Evolutionary conservation across 345 rosid species (phyloP).

Genomic region (Citrus cavaleriei): DNA sequence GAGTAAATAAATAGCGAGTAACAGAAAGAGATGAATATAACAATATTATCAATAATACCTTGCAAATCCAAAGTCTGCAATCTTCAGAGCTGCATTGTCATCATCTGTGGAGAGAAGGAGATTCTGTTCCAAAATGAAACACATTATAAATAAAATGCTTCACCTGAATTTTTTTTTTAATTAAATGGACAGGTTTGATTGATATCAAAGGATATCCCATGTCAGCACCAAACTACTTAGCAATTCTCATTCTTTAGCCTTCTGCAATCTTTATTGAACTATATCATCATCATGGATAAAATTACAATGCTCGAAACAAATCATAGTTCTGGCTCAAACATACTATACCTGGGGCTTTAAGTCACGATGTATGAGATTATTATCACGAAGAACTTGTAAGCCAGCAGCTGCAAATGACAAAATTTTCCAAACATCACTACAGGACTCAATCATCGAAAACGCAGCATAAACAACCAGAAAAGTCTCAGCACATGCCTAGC

Average conservation of each 20-base stretch:
- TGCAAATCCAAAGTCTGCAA: conserved; percentile 99
- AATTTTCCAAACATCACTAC: conserved; percentile 5
- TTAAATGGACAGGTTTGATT: conserved; percentile 8
- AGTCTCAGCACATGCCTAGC: conserved; percentile 47
- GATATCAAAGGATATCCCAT: not conserved
- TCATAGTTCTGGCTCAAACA: not conserved
- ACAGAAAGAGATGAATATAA: not conserved
- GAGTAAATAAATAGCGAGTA: not conserved
- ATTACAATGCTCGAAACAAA: not conserved
- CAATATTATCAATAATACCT: conserved; percentile 45
- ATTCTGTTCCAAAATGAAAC: conserved; percentile 60
- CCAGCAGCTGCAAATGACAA: conserved; percentile 65
- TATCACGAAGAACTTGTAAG: conserved; percentile 80
- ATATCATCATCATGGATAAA: not conserved
- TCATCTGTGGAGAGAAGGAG: conserved; percentile 82
- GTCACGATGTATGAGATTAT: conserved; percentile 93
- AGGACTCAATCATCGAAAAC: conserved; percentile 8
- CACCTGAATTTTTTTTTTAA: not conserved
- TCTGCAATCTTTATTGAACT: conserved; percentile 2
- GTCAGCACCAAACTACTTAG: not conserved
- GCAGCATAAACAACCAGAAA: conserved; percentile 8
- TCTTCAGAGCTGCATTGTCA: conserved; percentile 64
- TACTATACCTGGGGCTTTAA: conserved; percentile 86
- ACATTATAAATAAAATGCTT: conserved; percentile 22
- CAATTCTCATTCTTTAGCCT: conserved; percentile 3